Percentiles rank a stretch among this genome's conserved stretches.
phyloP scores from a whole-genome alignment of 768 basidiomycete genomes.

The Boletus reticuloceps region DNA sequence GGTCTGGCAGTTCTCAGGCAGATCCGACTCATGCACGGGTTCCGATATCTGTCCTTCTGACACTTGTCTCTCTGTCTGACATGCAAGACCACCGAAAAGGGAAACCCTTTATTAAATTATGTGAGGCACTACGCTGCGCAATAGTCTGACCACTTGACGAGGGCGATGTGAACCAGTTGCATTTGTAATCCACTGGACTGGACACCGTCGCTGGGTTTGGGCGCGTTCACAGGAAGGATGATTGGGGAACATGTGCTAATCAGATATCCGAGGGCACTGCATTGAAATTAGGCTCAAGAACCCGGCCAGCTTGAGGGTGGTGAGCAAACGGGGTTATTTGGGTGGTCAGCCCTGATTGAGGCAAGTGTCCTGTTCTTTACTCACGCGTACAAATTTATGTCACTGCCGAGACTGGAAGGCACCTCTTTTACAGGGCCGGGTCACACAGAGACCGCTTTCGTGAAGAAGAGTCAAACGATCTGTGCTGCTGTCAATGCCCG shows the following conservation, averaged over 20 bases:
- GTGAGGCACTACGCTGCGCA: background rate
- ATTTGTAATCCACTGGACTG: background rate
- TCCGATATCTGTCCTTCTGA: conserved; percentile 12
- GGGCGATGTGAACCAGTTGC: conserved; percentile 9
- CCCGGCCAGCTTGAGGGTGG: conserved; percentile 15
- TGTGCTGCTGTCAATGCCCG: conserved; percentile 32
- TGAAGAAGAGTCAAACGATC: conserved; percentile 31
- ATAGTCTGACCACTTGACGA: background rate
- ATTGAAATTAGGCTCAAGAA: conserved; percentile 36
- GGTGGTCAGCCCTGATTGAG: conserved; percentile 23
- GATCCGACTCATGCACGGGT: conserved; percentile 28
- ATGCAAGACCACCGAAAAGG: conserved; percentile 10
- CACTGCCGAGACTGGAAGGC: conserved; percentile 35
- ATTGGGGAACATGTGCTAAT: conserved; percentile 27
- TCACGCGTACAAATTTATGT: conserved; percentile 35
- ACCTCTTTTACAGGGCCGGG: conserved; percentile 30
- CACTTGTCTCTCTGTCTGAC: conserved; percentile 20
- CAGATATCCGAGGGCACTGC: conserved; percentile 38
- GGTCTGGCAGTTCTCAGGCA: conserved; percentile 26
- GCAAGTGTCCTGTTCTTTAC: conserved; percentile 26
- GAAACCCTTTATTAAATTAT: background rate
- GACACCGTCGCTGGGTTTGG: conserved; percentile 26
- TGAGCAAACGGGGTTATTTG: conserved; percentile 21
- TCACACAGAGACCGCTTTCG: conserved; percentile 35
- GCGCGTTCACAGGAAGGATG: conserved; percentile 23